Evolutionary conservation across 371 early-diverging fungal genomes (phyloP).

Genomic region (Actinomortierella wolfii): DNA sequence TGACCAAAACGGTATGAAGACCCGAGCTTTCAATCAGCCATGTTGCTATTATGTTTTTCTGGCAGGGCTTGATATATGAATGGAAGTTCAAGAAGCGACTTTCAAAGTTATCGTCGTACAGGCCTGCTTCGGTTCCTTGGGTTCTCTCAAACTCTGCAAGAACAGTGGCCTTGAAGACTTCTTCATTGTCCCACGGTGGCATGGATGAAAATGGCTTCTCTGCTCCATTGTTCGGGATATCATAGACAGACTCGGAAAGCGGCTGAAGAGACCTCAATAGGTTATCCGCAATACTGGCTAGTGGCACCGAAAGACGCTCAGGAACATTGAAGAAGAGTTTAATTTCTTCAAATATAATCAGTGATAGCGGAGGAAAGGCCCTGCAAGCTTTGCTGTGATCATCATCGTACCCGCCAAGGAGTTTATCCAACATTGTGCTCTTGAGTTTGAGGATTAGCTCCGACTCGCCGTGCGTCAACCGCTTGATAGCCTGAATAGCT

Average conservation of each 20-base stretch:
- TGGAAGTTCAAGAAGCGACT: conserved; percentile 15
- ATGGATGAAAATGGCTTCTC: conserved; percentile 22
- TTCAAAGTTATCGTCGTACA: conserved; percentile 16
- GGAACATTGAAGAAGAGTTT: conserved; percentile 12
- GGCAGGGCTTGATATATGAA: conserved; percentile 11
- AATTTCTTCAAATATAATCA: conserved; percentile 19
- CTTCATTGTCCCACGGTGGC: conserved; percentile 34
- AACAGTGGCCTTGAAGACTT: conserved; percentile 17
- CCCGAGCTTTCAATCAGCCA: conserved; percentile 17
- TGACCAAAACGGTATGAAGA: conserved; percentile 14
- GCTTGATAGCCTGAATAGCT: conserved; percentile 4
- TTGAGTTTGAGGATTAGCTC: conserved; percentile 7
- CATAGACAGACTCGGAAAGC: conserved; percentile 20
- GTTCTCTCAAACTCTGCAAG: conserved; percentile 10
- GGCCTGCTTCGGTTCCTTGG: conserved; percentile 6
- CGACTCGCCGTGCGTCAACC: conserved; percentile 5
- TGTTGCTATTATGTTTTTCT: conserved; percentile 19
- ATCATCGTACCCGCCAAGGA: not conserved
- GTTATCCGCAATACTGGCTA: conserved; percentile 10
- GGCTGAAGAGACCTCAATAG: conserved; percentile 17
- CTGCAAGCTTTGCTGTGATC: not conserved
- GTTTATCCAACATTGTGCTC: conserved; percentile 9
- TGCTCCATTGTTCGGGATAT: conserved; percentile 10
- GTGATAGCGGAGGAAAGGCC: conserved; percentile 29
- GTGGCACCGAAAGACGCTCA: conserved; percentile 7